These are phyloP conservation scores for Carex arenaria DNA, from an alignment of 202 grass and related monocot genomes.

Conservation along the genomic window DNA sequence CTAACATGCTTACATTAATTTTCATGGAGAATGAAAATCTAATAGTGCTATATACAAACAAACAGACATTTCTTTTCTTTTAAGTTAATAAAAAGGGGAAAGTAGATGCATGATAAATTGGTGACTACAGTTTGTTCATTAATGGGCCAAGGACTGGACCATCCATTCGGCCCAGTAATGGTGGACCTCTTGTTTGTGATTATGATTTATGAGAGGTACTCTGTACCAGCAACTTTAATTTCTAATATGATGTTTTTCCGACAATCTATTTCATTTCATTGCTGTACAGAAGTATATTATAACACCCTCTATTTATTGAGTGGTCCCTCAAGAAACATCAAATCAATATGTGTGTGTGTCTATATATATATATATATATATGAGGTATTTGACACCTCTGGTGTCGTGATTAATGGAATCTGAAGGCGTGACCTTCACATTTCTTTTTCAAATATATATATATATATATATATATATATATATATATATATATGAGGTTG, in stretches of 20 bases:
- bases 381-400: too few relatives aligned
- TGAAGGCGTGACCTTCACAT: too few relatives aligned
- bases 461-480: too few relatives aligned
- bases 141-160: slow-evolving; percentile 22
- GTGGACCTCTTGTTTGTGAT: background rate
- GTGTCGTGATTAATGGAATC: too few relatives aligned
- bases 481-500: too few relatives aligned
- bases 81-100: background rate
- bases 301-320: background rate
- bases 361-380: too few relatives aligned
- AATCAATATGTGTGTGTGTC: too few relatives aligned
- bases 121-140: background rate
- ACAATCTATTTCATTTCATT: slow-evolving; percentile 28
- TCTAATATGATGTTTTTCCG: slow-evolving; percentile 16
- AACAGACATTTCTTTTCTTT: background rate
- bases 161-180: background rate
- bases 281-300: slow-evolving; percentile 3
- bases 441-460: too few relatives aligned
- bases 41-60: background rate
- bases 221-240: slow-evolving; percentile 19
- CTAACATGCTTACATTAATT: background rate
- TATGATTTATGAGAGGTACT: slow-evolving; percentile 17
- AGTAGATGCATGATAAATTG: background rate
- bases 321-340: slow-evolving; percentile 12
- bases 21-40: background rate